Conservation (phyloP, 331 rosid genomes). For the Rosa hybrid region DNA sequence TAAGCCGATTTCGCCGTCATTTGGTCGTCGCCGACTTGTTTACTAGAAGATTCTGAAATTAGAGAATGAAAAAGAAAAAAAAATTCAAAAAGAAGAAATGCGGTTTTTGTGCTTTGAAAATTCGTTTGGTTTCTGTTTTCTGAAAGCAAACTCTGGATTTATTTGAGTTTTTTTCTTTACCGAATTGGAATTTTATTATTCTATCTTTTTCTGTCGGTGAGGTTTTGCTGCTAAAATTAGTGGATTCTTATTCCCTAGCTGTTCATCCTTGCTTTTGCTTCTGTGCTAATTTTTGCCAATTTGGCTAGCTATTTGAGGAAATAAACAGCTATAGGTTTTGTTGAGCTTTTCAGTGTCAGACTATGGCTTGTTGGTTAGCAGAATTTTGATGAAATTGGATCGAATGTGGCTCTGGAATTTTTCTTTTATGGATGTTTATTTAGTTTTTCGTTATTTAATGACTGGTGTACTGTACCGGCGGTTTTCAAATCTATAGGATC, state of each 20-base stretch:
- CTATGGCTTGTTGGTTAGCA: not conserved
- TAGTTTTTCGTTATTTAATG: conserved; percentile 16
- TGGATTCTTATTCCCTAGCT: not conserved
- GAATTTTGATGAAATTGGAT: conserved; percentile 38
- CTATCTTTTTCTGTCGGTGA: conserved; percentile 40
- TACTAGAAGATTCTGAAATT: conserved; percentile 5
- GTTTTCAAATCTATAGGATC: conserved; percentile 31
- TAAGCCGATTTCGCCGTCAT: conserved; percentile 30
- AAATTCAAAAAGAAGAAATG: not conserved
- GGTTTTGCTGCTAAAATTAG: conserved; percentile 19
- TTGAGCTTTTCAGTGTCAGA: conserved; percentile 7
- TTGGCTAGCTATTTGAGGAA: not conserved
- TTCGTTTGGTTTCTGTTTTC: not conserved
- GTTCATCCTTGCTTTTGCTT: conserved; percentile 5
- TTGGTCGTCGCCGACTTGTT: not conserved
- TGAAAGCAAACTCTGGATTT: conserved; percentile 10
- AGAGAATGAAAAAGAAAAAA: not conserved
- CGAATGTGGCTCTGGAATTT: conserved; percentile 28
- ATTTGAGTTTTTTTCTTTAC: not conserved
- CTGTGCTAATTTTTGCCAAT: not conserved
- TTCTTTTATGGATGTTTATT: not conserved
- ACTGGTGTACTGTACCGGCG: not conserved
- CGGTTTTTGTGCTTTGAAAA: conserved; percentile 5
- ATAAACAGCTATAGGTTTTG: not conserved
- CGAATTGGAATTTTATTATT: not conserved